A percentile compares a stretch with the other conserved stretches of the same genome.
Evolutionary conservation across 306 rosid species (phyloP).

Genomic region (Rubus parviflorus): DNA sequence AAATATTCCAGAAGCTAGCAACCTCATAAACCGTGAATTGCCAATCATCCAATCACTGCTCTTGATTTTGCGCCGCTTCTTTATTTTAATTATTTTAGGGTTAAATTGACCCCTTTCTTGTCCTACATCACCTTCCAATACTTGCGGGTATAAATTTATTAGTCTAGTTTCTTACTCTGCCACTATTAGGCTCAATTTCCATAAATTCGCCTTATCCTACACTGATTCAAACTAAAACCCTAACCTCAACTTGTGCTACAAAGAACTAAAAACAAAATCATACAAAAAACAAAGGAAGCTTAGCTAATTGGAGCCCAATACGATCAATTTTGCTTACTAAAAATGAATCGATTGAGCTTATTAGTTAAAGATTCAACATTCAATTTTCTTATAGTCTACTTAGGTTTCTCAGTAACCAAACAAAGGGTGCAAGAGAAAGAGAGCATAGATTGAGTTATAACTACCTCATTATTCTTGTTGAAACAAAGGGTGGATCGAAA

Average conservation of each 20-base stretch:
- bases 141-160: not conserved
- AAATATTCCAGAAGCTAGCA: too few relatives aligned
- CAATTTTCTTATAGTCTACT: not conserved
- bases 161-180: slow-evolving; percentile 3
- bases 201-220: not conserved
- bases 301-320: not conserved
- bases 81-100: too few relatives aligned
- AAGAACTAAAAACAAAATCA: not conserved
- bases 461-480: too few relatives aligned
- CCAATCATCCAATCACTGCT: too few relatives aligned
- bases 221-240: slow-evolving; percentile 3
- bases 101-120: too few relatives aligned
- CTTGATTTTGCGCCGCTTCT: too few relatives aligned
- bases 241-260: not conserved
- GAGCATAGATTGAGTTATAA: slow-evolving; percentile 23
- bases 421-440: not conserved
- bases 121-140: too few relatives aligned
- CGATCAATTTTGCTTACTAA: not conserved
- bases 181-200: not conserved
- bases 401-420: slow-evolving; percentile 14
- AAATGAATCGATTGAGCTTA: too few relatives aligned
- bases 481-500: too few relatives aligned
- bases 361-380: not conserved
- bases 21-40: too few relatives aligned
- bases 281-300: not conserved